phyloP scores from a whole-genome alignment of 2,329 filamentous ascomycete genomes.

The Alternaria alternata region DNA sequence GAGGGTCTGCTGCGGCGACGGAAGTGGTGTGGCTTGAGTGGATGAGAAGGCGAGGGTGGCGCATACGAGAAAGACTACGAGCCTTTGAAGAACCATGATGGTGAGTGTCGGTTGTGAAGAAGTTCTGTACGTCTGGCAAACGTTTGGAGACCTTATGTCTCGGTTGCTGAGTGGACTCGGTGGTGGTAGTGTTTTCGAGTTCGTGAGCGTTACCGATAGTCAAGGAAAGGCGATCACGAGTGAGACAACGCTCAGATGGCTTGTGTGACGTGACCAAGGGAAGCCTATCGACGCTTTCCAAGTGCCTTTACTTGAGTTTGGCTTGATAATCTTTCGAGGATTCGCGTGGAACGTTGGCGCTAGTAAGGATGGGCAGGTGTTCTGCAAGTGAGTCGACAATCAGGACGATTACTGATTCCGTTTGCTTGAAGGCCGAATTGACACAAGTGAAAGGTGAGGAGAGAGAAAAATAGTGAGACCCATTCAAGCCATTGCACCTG shows the following conservation, averaged over 20 bases:
- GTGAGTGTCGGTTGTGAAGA: neutral
- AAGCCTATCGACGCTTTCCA: neutral
- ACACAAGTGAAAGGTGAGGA: neutral
- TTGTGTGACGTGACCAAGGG: neutral
- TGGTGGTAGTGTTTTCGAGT: neutral
- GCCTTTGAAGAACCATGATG: neutral
- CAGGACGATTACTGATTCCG: neutral
- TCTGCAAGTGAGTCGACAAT: neutral
- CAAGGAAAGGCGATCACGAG: neutral
- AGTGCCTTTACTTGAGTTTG: neutral
- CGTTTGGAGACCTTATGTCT: neutral
- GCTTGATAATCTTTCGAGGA: neutral
- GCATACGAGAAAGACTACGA: neutral
- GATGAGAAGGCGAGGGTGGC: conserved; percentile 1
- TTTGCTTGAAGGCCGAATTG: neutral
- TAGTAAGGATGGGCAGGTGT: neutral
- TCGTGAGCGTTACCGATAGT: neutral
- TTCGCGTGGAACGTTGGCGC: neutral
- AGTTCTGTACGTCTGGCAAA: neutral
- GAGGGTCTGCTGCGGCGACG: neutral
- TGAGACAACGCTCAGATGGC: neutral
- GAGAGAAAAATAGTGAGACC: neutral
- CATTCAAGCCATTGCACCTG: neutral
- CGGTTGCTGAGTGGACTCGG: neutral
- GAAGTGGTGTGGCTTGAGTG: neutral